Base-by-base conservation (phyloP, 176 grass and related monocot genomes). In the Lolium perenne region DNA sequence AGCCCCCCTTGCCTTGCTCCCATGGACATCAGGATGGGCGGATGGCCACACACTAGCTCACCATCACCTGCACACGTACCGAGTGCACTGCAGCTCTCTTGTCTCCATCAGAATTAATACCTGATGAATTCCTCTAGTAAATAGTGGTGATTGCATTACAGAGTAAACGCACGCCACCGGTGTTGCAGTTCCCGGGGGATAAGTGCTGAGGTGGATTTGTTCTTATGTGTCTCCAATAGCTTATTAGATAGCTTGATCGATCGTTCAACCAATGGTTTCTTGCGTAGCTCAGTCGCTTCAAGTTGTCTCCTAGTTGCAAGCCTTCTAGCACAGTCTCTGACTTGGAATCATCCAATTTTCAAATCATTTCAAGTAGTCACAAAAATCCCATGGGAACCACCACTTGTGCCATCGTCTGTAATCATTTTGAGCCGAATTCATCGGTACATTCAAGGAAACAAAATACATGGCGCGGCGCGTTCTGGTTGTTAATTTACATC, bases 201-300 rank as follows among this genome's bases (percentile, higher is more conserved):
- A 88, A 91, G 82, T 20, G 90, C 90, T 85, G 90, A 91, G 86
- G 71, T 91, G 90, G 86, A 80, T 23, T 20, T 62, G 26, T 49
- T 23, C 20, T 50, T 50, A 70, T 26, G 67, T 41, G 67, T 17
- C 15, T 70, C 15, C 32, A 18, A 38, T 70, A 70, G 32, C 66
- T 40, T 41, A 41, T 76, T 29, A 10, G n/a, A 62, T 84, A 21
- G 60, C 20, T 79, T 68, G 76, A 69, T 75, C 59, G 20, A 69
- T 51, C 68, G 20, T 47, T 51, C 85, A 62, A 21, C 10, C 85
- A 38, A 80, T 9, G 60, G 55, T 78, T 79, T 77, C 60, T 22
- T 61, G 71, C 1, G 20, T 15, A 26, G 73, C 26, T 14, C 22
- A 60, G n/a, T 59, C 78, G 69, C 77, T 0, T 18, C 40, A 12